Evolutionary conservation across 352 stramenopile species (phyloP), one percentile per base, ranked within the genome.

Genomic region (Phytophthora sp.): DNA sequence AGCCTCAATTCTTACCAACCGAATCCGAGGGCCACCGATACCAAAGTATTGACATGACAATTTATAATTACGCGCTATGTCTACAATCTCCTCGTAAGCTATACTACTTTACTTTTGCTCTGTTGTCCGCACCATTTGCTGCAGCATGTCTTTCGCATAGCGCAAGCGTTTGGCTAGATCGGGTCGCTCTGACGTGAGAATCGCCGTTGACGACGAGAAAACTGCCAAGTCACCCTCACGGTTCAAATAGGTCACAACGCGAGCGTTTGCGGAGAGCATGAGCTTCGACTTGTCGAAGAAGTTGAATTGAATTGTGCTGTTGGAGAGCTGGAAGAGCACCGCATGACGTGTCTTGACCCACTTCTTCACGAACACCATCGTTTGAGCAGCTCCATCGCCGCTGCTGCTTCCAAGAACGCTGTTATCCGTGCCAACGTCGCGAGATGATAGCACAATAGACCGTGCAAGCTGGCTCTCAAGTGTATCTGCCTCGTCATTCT

Each of bases 311-410:
- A 99, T 90, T 27, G 94, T 98, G 52, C 94, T 80, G 77, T 99
- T 98, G 21, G 94, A 98, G 26, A 99, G 76, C 50, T 97, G 93
- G 71, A 99, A 99, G 4, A 99, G 84, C 70, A 99, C 97, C 2
- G 97, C 97, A 67, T 99, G 96, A 42, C 96, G 96, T 21, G 98
- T 99, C 57, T 97, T 97, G 66, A 99, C 87, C 97, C 96, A 99
- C 73, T 99, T 99, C 69, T 98, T 98, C 39, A 99, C 84, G 66
- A 95, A 99, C 11, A 97, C 80, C 74, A 99, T 88, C 13, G 70
- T 68, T 15, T 73, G 50, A 12, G 23, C 42, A 24, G 26, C 39
- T 20, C 38, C 23, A 24, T 63, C 56, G 24, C 51, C 53, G 23
- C 45, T 44, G 21, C 45, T 44, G 49, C 59, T 59, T 47, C 38